Evolutionary conservation across 768 basidiomycete species (phyloP), one percentile per base, ranked within the genome.

Genomic region (Gymnopilus dilepis): DNA sequence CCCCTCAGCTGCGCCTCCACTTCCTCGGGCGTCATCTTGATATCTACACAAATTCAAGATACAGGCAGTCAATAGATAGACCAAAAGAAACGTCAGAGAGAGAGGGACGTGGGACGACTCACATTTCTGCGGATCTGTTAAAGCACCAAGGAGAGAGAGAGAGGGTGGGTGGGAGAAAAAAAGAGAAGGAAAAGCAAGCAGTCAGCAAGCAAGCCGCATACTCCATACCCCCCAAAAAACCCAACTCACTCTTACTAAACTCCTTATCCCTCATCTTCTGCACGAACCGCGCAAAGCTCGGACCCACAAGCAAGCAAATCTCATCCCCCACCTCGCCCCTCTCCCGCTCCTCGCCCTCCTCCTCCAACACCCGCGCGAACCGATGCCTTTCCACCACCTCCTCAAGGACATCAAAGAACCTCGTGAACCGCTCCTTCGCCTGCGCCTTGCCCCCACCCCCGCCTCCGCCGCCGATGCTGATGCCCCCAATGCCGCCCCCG

Each of bases 361-460:
- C 91, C 60, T 88, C 88, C 65, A 94, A 74, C 11, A 93, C 86
- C 63, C 77, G 81, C 45, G 86, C 87, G 42, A 90, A 71, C 62
- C 82, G 80, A 73, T 95, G 93, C 45, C 92, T 76, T 70, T 94
- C 92, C 51, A 86, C 78, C 21, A 92, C 83, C 68, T 94, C 93
- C 28, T 94, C 93, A 63, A 94, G 74, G 38, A 90, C 70, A 65
- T 92, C 91, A 65, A 89, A 94, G 74, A 95, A 95, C 59, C 86
- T 78, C 31, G 87, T 91, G 71, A 91, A 90, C 74, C 89, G 92
- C 75, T 94, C 92, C 76, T 94, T 94, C 15, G 85, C 85, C 3
- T 85, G 86, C 3, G 82, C 80, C 73, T 85, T 86, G 26, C 81
- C 43, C n/a, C 43, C 43, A 4, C 43, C 43, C 40, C 40, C 40